Base-by-base conservation (phyloP, 2,329 filamentous ascomycete species). In the Chaetothyriales sp. region DNA sequence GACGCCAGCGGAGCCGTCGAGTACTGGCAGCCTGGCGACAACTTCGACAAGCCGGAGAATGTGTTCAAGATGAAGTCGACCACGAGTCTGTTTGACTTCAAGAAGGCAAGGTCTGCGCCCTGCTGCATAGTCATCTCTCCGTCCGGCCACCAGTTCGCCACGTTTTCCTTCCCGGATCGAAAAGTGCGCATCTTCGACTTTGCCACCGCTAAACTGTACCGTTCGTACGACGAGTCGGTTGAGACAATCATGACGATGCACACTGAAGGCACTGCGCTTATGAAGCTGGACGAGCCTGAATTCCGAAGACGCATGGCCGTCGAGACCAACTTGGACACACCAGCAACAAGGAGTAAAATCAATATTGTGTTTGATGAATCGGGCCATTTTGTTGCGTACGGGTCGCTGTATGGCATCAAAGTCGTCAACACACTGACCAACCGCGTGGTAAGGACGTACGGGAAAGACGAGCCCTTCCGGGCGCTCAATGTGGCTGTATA, bases 341-440 rank as follows among this genome's bases (percentile, higher is more conserved):
- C 80, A 10, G 66, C 75, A 0, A 70, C 86, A 36, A 77, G 77
- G 45, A 74, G 80, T 60, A 86, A 86, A 58, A 77, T 83, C 56
- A 96, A 94, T 63, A 80, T 96, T 55, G 80, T 89, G 36, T 98
- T 96, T 64, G 92, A 98, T 65, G 92, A 98, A 68, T 95, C 89
- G 1, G 86, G 89, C 3, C 81, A 98, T 65, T 98, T 98, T 66
- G 80, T 98, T 56, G 72, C 95, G 36, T 98, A 95, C 62, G 92
- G 92, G 32, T 94, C 89, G 9, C 83, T 98, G 59, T 72, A 90
- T 43, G 92, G 93, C 19, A 79, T 90, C 62, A 98, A 98, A 68
- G 89, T 96, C 20, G 77, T 98, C 66, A 98, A 98, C 69, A 95
- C 86, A 0, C 83, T 89, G 62, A 95, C 92, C 15, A 96, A 98